Conservation (phyloP, 2,329 filamentous ascomycete genomes). For the Colletotrichum shisoi region DNA sequence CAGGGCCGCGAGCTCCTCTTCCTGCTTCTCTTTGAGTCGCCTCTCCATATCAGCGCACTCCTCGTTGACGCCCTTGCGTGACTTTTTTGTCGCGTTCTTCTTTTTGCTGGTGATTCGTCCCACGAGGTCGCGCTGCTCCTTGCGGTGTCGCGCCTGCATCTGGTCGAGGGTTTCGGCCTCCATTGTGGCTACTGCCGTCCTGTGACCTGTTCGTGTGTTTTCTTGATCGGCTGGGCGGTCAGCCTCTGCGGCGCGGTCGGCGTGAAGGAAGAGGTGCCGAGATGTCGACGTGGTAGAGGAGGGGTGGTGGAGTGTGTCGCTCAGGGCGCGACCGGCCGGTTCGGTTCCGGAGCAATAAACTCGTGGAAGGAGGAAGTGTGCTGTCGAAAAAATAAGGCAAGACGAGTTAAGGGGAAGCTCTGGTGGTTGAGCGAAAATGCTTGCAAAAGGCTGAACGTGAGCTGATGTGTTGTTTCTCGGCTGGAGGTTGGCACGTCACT, state of each 20-base stretch:
- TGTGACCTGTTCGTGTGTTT: too few species aligned
- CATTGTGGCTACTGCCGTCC: slow-evolving; percentile 40
- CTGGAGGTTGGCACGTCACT: neutral
- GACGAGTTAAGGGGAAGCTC: neutral
- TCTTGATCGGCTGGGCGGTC: neutral
- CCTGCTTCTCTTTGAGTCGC: slow-evolving; percentile 71
- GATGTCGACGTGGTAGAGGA: neutral
- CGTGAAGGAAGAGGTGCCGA: neutral
- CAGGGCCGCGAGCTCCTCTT: slow-evolving; percentile 62
- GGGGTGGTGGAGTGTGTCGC: neutral
- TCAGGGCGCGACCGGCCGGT: neutral
- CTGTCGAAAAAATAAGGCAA: neutral
- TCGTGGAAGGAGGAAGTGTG: neutral
- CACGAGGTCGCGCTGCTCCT: slow-evolving; percentile 87
- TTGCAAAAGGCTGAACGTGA: neutral
- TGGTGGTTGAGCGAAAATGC: neutral
- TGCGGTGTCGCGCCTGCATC: slow-evolving; percentile 80
- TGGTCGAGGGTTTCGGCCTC: slow-evolving; percentile 71
- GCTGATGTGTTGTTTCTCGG: neutral
- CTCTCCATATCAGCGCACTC: slow-evolving; percentile 78
- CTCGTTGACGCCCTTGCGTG: slow-evolving; percentile 74
- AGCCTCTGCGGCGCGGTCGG: neutral
- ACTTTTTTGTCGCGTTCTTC: slow-evolving; percentile 93
- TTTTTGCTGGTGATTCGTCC: slow-evolving; percentile 91
- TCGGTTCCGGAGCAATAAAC: neutral